Evolutionary conservation across 805 yeast species (phyloP), one percentile per base, ranked within the genome.

Genomic region (Metschnikowia shivogae): DNA sequence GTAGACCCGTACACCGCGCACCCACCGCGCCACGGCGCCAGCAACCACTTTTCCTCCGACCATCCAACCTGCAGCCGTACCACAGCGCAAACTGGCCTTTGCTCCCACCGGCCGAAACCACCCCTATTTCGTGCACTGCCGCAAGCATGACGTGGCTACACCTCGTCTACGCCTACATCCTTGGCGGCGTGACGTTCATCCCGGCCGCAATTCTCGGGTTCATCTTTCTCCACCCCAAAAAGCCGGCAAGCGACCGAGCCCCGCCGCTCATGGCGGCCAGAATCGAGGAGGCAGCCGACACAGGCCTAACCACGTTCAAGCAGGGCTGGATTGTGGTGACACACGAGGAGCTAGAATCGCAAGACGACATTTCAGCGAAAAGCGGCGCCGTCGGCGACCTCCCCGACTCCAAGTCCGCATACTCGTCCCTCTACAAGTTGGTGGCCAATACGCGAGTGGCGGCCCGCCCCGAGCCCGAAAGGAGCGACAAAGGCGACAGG

Each of bases 301-400:
- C 78, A 0, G 95, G 93, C 3, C 77, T 84, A 1, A 79, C 80
- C 22, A 76, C 88, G 0, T 75, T 64, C 53, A 78, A 75, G 58
- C 68, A 79, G 9, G 96, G 95, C 7, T 87, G 95, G 95, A 65
- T 89, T 2, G 79, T 84, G 2, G 90, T 90, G n/a, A 86, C 95
- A 0, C 82, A 80, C 48, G 92, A 86, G 52, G 86, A 83, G 59
- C 39, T 70, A 34, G 74, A 70, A 41, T 63, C 70, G 3, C 55
- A 65, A 8, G 73, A 67, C 43, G 71, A 68, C 73, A 84, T 65
- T 68, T 74, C 46, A 70, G 76, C 64, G 57, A 50, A 59, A n/a
- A 60, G 72, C 4, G 84, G 54, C 54, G 57, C 69, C 32, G 70
- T 69, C 46, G 68, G 62, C 48, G 78, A 69, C 44, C 60, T 68